Conservation (phyloP, 768 basidiomycete genomes). For the Clitopilus passeckerianus region DNA sequence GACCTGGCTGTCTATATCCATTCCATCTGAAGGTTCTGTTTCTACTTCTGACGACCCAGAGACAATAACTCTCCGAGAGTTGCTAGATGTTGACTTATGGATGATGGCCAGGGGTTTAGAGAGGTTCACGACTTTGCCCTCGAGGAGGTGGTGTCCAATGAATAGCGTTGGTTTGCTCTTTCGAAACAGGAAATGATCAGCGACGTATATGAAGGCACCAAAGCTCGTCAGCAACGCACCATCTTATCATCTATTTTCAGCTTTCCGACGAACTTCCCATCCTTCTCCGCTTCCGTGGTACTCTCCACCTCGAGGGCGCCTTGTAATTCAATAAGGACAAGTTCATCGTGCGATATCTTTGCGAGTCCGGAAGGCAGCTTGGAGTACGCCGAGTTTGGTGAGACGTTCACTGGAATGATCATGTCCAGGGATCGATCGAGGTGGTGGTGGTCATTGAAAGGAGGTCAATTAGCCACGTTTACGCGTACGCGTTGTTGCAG, state of each 20-base stretch:
- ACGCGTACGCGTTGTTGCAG: neutral
- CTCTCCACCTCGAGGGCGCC: conserved; percentile 73
- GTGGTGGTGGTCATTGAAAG: neutral
- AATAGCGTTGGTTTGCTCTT: conserved; percentile 75
- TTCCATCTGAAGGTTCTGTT: conserved; percentile 11
- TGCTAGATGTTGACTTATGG: conserved; percentile 28
- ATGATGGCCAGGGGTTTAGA: conserved; percentile 83
- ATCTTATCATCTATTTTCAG: conserved; percentile 56
- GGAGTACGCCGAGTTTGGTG: conserved; percentile 26
- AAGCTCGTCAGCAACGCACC: conserved; percentile 31
- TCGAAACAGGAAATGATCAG: neutral
- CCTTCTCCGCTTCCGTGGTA: conserved; percentile 40
- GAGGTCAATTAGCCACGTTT: neutral
- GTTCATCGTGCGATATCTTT: conserved; percentile 70
- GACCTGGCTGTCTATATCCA: conserved; percentile 14
- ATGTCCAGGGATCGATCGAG: conserved; percentile 26
- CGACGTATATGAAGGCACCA: neutral
- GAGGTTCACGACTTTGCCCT: conserved; percentile 75
- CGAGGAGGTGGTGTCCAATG: conserved; percentile 88
- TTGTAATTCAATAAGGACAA: conserved; percentile 86
- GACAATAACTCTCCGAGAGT: conserved; percentile 5
- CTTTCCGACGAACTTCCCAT: conserved; percentile 76
- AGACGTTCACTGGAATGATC: conserved; percentile 61
- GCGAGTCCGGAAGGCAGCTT: conserved; percentile 64
- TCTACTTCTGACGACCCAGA: conserved; percentile 1